Evolutionary conservation across 164 flowering plant species (phyloP).

Genomic region (Vitis riparia): DNA sequence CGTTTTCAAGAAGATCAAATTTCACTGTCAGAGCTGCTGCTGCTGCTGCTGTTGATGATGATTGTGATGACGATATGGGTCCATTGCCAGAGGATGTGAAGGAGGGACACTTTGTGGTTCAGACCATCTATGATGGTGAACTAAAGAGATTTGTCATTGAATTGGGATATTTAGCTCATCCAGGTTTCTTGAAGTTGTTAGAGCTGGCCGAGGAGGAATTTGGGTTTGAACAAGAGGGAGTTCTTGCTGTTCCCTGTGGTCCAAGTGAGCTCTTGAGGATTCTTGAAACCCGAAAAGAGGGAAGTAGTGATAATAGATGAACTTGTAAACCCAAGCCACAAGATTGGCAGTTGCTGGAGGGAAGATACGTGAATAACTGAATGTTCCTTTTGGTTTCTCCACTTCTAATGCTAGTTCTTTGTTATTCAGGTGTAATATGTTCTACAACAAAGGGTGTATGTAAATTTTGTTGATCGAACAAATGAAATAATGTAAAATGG

Average conservation of each 20-base stretch:
- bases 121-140: slow-evolving; percentile 10
- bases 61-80: neutral
- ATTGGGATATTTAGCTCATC: slow-evolving; percentile 12
- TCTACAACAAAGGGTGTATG: too few species aligned
- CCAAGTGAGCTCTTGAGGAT: slow-evolving; percentile 19
- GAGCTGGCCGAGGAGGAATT: slow-evolving; percentile 26
- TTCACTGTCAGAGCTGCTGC: neutral
- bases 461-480: too few species aligned
- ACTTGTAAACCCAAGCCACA: slow-evolving; percentile 4
- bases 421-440: too few species aligned
- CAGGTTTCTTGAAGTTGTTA: slow-evolving; percentile 20
- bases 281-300: neutral
- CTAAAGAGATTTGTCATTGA: slow-evolving; percentile 19
- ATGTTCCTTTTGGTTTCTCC: neutral
- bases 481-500: too few species aligned
- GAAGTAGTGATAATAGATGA: neutral
- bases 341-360: neutral
- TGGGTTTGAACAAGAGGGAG: slow-evolving; percentile 21
- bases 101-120: slow-evolving; percentile 27
- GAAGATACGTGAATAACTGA: neutral
- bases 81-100: slow-evolving; percentile 5
- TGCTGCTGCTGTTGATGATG: neutral
- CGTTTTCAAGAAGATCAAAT: neutral
- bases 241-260: slow-evolving; percentile 19
- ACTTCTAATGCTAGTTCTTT: too few species aligned